Percentiles rank a stretch among this genome's conserved stretches.
Conservation (phyloP, 2,329 filamentous ascomycete genomes). For the Arthrobotrys musiformis region DNA sequence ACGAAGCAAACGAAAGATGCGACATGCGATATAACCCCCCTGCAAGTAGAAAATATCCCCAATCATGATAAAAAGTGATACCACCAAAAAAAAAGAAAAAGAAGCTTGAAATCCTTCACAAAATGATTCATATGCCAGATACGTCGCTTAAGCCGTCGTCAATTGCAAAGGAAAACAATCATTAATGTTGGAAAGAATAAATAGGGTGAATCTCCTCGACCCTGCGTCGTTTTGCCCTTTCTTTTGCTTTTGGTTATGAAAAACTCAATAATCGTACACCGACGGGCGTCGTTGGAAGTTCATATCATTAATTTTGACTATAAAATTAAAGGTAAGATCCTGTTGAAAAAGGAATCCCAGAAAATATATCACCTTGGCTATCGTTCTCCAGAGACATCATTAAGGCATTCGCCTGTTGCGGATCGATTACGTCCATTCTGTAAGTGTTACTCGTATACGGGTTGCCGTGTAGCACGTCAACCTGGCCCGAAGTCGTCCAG, state of each 20-base stretch:
- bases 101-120: slow-evolving; percentile 5
- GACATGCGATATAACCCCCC: slow-evolving; percentile 17
- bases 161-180: slow-evolving; percentile 19
- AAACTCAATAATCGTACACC: slow-evolving; percentile 55
- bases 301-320: slow-evolving; percentile 55
- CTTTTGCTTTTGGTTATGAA: slow-evolving; percentile 32
- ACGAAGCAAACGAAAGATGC: slow-evolving; percentile 4
- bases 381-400: slow-evolving; percentile 55
- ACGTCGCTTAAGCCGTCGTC: slow-evolving; percentile 15
- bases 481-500: slow-evolving; percentile 43
- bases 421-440: slow-evolving; percentile 54
- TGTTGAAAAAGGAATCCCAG: slow-evolving; percentile 56
- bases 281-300: slow-evolving; percentile 55
- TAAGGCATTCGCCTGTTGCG: slow-evolving; percentile 50
- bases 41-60: slow-evolving; percentile 22
- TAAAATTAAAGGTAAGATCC: slow-evolving; percentile 56
- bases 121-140: slow-evolving; percentile 45
- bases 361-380: slow-evolving; percentile 57
- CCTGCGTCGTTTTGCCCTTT: not conserved
- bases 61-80: slow-evolving; percentile 23
- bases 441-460: slow-evolving; percentile 52
- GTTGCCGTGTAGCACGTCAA: slow-evolving; percentile 50
- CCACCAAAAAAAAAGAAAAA: slow-evolving; percentile 8
- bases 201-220: not conserved
- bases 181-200: slow-evolving; percentile 28